phyloP scores from a whole-genome alignment of 768 basidiomycete genomes.

The Lactarius quietus region DNA sequence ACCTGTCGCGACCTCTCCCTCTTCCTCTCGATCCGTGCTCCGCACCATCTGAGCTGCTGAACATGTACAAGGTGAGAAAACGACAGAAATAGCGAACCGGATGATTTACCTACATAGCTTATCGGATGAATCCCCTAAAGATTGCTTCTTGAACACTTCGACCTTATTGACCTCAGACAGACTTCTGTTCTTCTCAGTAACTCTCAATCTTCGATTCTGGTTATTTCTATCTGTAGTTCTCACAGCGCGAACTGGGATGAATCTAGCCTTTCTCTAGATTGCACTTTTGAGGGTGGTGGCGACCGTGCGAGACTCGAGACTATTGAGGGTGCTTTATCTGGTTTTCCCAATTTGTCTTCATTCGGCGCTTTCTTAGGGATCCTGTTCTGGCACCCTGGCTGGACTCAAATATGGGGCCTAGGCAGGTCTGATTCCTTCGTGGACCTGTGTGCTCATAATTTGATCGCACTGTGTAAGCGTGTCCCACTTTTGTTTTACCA shows the following conservation, averaged over 20 bases:
- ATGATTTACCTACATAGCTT: too few relatives aligned
- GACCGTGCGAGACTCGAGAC: not conserved
- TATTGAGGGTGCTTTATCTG: not conserved
- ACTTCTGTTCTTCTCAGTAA: not conserved
- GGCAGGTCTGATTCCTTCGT: not conserved
- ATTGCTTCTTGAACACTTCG: not conserved
- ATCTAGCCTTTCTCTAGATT: not conserved
- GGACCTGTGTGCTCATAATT: too few relatives aligned
- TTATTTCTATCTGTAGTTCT: not conserved
- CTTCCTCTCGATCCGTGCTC: not conserved
- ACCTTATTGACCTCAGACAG: not conserved
- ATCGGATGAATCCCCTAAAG: conserved; percentile 3
- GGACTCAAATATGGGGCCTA: not conserved
- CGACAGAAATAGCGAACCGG: too few relatives aligned
- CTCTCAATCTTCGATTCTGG: not conserved
- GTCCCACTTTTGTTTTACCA: not conserved
- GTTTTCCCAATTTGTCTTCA: not conserved
- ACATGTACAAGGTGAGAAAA: too few relatives aligned
- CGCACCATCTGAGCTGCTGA: too few relatives aligned
- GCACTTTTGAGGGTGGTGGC: not conserved
- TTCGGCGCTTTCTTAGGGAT: conserved; percentile 9
- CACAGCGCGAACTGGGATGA: not conserved
- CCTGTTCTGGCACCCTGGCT: not conserved
- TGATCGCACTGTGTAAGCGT: not conserved
- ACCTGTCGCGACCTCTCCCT: not conserved